Percentiles rank a stretch among this genome's conserved stretches.
phyloP scores from a whole-genome alignment of 805 yeast genomes.

The Candida saitoana region DNA sequence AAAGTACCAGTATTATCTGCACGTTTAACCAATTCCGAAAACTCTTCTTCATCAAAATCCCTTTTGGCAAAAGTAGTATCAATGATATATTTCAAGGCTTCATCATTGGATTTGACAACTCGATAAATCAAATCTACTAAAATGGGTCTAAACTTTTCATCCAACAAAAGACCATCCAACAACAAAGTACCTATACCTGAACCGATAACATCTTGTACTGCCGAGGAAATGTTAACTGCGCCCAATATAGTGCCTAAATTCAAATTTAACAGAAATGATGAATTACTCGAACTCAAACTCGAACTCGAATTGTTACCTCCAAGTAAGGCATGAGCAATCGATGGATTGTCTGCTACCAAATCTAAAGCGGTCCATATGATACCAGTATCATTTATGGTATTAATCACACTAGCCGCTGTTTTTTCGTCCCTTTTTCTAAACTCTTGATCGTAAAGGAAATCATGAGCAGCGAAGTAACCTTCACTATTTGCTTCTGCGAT shows the following conservation, averaged over 20 bases:
- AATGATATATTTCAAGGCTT: slow-evolving; percentile 18
- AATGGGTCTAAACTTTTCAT: slow-evolving; percentile 27
- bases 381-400: slow-evolving; percentile 28
- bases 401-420: slow-evolving; percentile 20
- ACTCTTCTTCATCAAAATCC: slow-evolving; percentile 5
- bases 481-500: slow-evolving; percentile 2
- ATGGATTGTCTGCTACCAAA: slow-evolving; percentile 28
- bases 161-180: slow-evolving; percentile 37
- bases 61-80: slow-evolving; percentile 20
- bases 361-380: slow-evolving; percentile 33
- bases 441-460: neutral
- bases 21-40: slow-evolving; percentile 7
- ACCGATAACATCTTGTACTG: slow-evolving; percentile 20
- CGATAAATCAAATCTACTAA: slow-evolving; percentile 28
- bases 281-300: slow-evolving; percentile 4
- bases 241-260: slow-evolving; percentile 4
- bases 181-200: slow-evolving; percentile 34
- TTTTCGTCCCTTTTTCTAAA: slow-evolving; percentile 19
- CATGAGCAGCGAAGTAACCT: neutral
- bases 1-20: slow-evolving; percentile 19
- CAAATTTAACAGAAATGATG: slow-evolving; percentile 5
- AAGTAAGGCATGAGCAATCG: slow-evolving; percentile 24
- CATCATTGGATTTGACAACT: slow-evolving; percentile 29
- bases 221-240: slow-evolving; percentile 17
- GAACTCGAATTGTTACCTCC: slow-evolving; percentile 24